phyloP scores from a whole-genome alignment of 2,329 filamentous ascomycete genomes.

The Pyrenochaeta sp. region DNA sequence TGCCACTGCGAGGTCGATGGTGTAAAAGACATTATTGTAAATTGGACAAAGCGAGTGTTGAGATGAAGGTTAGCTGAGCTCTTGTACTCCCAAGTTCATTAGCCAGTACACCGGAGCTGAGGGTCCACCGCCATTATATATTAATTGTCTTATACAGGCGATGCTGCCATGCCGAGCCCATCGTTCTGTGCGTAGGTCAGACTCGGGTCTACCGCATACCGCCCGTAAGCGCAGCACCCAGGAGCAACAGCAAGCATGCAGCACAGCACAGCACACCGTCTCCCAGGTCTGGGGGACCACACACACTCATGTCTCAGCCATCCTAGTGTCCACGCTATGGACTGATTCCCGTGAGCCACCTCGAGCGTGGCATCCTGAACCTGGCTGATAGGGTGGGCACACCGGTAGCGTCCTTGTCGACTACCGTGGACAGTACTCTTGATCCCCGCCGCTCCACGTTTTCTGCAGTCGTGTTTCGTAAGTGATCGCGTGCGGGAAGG shows the following conservation, averaged over 20 bases:
- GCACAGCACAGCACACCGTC: too few relatives aligned
- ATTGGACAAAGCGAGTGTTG: constrained; percentile 6
- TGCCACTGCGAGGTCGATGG: constrained; percentile 32
- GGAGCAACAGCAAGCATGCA: too few relatives aligned
- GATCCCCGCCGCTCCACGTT: constrained; percentile 1
- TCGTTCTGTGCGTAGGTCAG: constrained; percentile 8
- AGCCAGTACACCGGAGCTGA: not conserved
- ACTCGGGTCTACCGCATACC: constrained; percentile 6
- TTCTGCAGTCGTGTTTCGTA: not conserved
- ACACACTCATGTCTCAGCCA: not conserved
- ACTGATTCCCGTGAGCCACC: not conserved
- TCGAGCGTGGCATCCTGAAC: not conserved
- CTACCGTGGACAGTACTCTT: not conserved
- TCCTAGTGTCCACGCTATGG: not conserved
- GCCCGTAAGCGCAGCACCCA: not conserved
- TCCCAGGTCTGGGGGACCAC: not conserved
- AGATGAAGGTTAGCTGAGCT: constrained; percentile 5
- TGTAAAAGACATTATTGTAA: constrained; percentile 30
- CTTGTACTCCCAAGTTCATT: constrained; percentile 4
- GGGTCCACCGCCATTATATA: constrained; percentile 14
- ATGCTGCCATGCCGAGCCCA: constrained; percentile 1
- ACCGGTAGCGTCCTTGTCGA: constrained; percentile 1
- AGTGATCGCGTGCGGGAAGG: not conserved
- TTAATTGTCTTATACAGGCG: constrained; percentile 1
- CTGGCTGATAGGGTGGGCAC: constrained; percentile 1